Percentiles rank a stretch among this genome's conserved stretches.
These are phyloP conservation scores for Rhizopogon vesiculosus DNA, from an alignment of 768 basidiomycete genomes.

Conservation along the genomic window DNA sequence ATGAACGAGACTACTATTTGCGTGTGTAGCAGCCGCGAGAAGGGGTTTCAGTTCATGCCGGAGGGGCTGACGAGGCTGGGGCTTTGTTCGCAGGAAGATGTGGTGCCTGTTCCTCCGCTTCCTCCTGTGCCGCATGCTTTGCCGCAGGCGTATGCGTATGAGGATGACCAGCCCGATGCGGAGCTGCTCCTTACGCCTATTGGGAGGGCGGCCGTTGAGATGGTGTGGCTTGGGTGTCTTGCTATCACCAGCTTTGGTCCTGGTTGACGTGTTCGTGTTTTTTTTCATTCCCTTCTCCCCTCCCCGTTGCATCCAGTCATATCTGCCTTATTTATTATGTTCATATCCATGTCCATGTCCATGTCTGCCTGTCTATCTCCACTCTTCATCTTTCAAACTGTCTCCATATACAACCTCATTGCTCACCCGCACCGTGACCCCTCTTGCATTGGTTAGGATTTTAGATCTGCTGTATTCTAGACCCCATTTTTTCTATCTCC, in stretches of 20 bases:
- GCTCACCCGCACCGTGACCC: neutral
- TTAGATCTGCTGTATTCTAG: neutral
- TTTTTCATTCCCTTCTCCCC: neutral
- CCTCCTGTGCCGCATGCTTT: slow-evolving; percentile 9
- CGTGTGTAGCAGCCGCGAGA: slow-evolving; percentile 54
- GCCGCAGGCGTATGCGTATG: slow-evolving; percentile 32
- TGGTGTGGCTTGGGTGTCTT: slow-evolving; percentile 52
- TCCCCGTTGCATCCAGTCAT: neutral
- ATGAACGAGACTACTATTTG: slow-evolving; percentile 47
- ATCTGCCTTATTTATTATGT: no score
- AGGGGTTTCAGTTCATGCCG: slow-evolving; percentile 74
- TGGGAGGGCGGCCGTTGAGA: slow-evolving; percentile 46
- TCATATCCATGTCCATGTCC: no score
- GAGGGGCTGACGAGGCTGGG: slow-evolving; percentile 78
- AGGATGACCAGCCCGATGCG: slow-evolving; percentile 22
- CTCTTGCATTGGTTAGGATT: neutral
- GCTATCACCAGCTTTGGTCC: slow-evolving; percentile 40
- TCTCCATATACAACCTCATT: neutral
- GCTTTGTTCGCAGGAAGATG: slow-evolving; percentile 39
- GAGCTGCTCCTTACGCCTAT: slow-evolving; percentile 39
- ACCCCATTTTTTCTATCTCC: neutral
- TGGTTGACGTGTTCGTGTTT: slow-evolving; percentile 1
- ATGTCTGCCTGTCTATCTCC: no score
- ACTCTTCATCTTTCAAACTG: neutral
- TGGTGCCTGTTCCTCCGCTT: slow-evolving; percentile 5